phyloP scores from a whole-genome alignment of 2,329 filamentous ascomycete genomes.

The Pestalotiopsis sp. region DNA sequence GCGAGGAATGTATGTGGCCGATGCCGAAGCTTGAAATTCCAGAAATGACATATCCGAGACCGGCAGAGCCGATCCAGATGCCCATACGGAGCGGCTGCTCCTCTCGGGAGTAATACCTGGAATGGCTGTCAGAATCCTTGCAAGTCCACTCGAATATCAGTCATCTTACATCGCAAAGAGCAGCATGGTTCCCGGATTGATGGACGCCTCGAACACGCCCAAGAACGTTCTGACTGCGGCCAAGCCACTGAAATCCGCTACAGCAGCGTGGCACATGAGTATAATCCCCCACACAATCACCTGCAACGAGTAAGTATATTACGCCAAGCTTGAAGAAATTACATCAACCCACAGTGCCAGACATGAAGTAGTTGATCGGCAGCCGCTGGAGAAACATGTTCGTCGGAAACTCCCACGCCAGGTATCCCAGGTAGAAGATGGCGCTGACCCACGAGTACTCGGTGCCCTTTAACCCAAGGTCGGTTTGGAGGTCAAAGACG shows the following conservation, averaged over 20 bases:
- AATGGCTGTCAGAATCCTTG: not conserved
- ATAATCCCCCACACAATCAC: conserved; percentile 15
- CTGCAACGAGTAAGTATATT: not conserved
- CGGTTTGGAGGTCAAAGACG: conserved; percentile 64
- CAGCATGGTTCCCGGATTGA: conserved; percentile 37
- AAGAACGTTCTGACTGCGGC: conserved; percentile 30
- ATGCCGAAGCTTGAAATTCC: conserved; percentile 57
- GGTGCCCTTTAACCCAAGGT: conserved; percentile 56
- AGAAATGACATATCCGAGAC: conserved; percentile 59
- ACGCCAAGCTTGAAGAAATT: not conserved
- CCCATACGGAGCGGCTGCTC: conserved; percentile 39
- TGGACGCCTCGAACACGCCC: conserved; percentile 28
- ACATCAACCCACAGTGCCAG: conserved; percentile 8
- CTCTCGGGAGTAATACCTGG: conserved; percentile 33
- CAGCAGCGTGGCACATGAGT: conserved; percentile 15
- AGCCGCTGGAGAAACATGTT: conserved; percentile 33
- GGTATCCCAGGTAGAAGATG: conserved; percentile 55
- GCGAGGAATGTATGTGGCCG: conserved; percentile 56
- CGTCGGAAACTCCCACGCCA: conserved; percentile 27
- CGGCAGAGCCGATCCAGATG: conserved; percentile 60
- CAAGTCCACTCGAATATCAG: not conserved
- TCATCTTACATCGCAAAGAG: conserved; percentile 33
- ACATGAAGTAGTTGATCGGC: conserved; percentile 26
- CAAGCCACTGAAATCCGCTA: conserved; percentile 23
- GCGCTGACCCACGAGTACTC: conserved; percentile 59